Base-by-base conservation (phyloP, 768 basidiomycete genomes). In the Dendrothele bispora region DNA sequence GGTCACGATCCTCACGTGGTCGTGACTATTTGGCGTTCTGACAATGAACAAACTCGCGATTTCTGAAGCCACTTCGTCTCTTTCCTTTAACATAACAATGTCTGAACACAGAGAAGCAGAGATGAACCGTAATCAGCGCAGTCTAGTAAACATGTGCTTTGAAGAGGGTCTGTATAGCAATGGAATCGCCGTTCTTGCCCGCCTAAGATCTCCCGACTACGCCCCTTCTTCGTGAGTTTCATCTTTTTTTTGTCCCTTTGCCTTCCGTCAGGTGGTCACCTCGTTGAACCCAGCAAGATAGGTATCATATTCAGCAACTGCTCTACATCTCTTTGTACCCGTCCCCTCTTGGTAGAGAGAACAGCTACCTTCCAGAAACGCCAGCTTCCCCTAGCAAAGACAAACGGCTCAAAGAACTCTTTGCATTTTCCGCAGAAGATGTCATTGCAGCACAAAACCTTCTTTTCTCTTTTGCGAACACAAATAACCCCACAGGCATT, bases 81-180 rank as follows among this genome's bases (percentile, higher is more conserved):
- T n/a, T n/a, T n/a, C n/a, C n/a, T n/a, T n/a, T n/a, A n/a, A n/a
- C n/a, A n/a, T n/a, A n/a, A n/a, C n/a, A n/a, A n/a, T n/a, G n/a
- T n/a, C n/a, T n/a, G n/a, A 38, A 7, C 7, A 55, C 44, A 52
- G 53, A 20, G 76, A 78, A 49, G 64, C 64, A 8, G 77, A 78
- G 43, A 73, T 81, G 71, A 68, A 64, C 48, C 58, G 62, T 12
- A 61, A 78, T 55, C 77, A 79, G 55, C 71, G 75, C 28, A 74
- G 72, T 27, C 66, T 87, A 4, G 84, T 89, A 17, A 86, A 90
- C 58, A 82, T 75, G 44, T 83, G 83, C 49, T 79, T 90, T 17
- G 88, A 91, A 56, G 88, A 91, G 61, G 80, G 82, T 15, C 85
- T 88, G 49, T 88, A 86, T 53, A 82, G 87, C 55, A 72, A 79